A percentile compares a stretch with the other conserved stretches of the same genome.
phyloP scores from a whole-genome alignment of 305 asterid species.

The Fraxinus velutina region DNA sequence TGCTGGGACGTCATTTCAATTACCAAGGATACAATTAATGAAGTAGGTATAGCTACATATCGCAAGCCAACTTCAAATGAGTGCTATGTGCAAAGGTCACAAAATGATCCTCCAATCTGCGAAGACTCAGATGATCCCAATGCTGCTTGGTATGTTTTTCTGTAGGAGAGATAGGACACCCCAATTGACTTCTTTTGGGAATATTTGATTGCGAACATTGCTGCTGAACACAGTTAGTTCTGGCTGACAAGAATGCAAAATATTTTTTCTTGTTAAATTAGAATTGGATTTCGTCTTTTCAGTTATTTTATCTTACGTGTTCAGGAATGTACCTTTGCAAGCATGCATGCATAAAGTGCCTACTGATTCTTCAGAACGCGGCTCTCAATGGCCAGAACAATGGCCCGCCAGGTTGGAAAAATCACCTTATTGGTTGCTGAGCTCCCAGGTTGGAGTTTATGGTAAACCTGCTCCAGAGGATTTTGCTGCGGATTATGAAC shows the following conservation, averaged over 20 bases:
- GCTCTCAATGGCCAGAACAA: conserved; percentile 81
- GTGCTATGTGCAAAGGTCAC: conserved; percentile 44
- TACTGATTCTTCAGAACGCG: conserved; percentile 61
- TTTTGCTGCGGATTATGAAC: conserved; percentile 65
- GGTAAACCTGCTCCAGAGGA: conserved; percentile 94
- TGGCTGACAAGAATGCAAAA: neutral
- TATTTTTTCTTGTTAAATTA: neutral
- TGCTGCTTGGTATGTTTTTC: conserved; percentile 78
- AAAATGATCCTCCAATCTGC: conserved; percentile 45
- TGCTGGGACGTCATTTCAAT: conserved; percentile 36
- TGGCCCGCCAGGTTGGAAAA: conserved; percentile 83
- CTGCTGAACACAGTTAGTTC: neutral
- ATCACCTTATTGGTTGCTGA: conserved; percentile 80
- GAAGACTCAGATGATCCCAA: conserved; percentile 44
- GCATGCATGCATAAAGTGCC: conserved; percentile 90
- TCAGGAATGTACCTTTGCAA: conserved; percentile 87
- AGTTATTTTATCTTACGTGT: conserved; percentile 4
- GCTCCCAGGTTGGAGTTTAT: conserved; percentile 79
- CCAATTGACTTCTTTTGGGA: neutral
- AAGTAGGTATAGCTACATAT: conserved; percentile 33
- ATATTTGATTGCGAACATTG: neutral
- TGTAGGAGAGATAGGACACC: neutral
- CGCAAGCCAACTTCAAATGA: conserved; percentile 39
- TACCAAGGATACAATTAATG: conserved; percentile 28
- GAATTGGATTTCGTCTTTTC: neutral